These are phyloP conservation scores for Rhynchospora pubera DNA, from an alignment of 176 grass and related monocot genomes.

Conservation along the genomic window DNA sequence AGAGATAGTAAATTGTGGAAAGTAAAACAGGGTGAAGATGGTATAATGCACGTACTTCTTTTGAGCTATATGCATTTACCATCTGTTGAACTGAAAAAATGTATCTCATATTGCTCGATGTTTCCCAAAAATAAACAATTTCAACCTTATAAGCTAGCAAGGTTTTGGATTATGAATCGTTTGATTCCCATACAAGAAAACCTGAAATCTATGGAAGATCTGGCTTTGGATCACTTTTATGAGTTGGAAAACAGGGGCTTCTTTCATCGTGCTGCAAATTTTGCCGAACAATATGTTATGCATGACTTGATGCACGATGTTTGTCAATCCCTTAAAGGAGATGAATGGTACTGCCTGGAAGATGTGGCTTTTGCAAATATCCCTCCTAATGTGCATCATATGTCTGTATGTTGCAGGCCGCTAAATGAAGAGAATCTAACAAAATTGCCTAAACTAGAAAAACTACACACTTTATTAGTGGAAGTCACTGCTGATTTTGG, in stretches of 20 bases:
- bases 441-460: neutral
- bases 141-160: slow-evolving; percentile 3
- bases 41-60: slow-evolving; percentile 38
- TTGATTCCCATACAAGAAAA: slow-evolving; percentile 13
- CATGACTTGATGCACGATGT: slow-evolving; percentile 55
- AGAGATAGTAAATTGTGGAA: slow-evolving; percentile 30
- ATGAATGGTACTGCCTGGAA: slow-evolving; percentile 40
- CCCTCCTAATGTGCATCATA: neutral
- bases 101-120: too few relatives aligned
- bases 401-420: neutral
- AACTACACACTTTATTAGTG: neutral
- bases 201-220: slow-evolving; percentile 23
- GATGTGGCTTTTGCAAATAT: neutral
- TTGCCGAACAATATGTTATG: slow-evolving; percentile 23
- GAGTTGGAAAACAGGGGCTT: slow-evolving; percentile 34
- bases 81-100: slow-evolving; percentile 19
- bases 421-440: neutral
- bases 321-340: slow-evolving; percentile 26
- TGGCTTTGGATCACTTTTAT: slow-evolving; percentile 21
- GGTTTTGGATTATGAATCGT: slow-evolving; percentile 46
- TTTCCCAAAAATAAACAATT: slow-evolving; percentile 30
- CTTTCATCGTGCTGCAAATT: slow-evolving; percentile 11
- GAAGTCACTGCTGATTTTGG: neutral
- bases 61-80: slow-evolving; percentile 44
- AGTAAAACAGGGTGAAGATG: slow-evolving; percentile 29